Evolutionary conservation across 2,329 filamentous ascomycete genomes (phyloP).

Genomic region (Xylariaceae sp.): DNA sequence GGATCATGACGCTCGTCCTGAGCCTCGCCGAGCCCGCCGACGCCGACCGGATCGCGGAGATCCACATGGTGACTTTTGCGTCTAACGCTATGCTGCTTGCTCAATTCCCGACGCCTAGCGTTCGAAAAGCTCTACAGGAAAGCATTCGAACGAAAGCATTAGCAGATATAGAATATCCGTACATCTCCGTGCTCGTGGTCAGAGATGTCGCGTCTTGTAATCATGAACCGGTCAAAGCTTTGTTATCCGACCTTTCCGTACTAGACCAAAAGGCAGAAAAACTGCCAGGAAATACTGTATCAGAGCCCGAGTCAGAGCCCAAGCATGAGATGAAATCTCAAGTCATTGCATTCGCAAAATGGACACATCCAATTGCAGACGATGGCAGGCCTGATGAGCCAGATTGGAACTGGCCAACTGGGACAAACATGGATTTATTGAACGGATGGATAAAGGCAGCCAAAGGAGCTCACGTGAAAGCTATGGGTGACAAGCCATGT

Average conservation of each 20-base stretch:
- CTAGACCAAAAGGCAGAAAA: not conserved
- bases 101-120: slow-evolving; percentile 20
- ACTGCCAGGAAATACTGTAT: no score
- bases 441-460: slow-evolving; percentile 16
- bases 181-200: slow-evolving; percentile 22
- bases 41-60: slow-evolving; percentile 27
- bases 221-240: no score
- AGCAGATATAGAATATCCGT: slow-evolving; percentile 24
- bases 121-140: slow-evolving; percentile 15
- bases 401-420: slow-evolving; percentile 25
- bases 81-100: slow-evolving; percentile 26
- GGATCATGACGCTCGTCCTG: no score
- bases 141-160: slow-evolving; percentile 20
- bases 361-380: slow-evolving; percentile 19
- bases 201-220: not conserved
- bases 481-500: slow-evolving; percentile 16
- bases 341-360: slow-evolving; percentile 27
- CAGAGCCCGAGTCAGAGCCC: no score
- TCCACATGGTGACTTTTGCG: slow-evolving; percentile 26
- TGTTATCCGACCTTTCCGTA: no score
- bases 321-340: not conserved
- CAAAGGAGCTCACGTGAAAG: slow-evolving; percentile 13
- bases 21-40: slow-evolving; percentile 5
- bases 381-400: slow-evolving; percentile 20
- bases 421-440: slow-evolving; percentile 19